A percentile compares a stretch with the other conserved stretches of the same genome.
These are phyloP conservation scores for Trichoderma koningiopsis DNA, from an alignment of 2,329 filamentous ascomycete species.

Conservation along the genomic window DNA sequence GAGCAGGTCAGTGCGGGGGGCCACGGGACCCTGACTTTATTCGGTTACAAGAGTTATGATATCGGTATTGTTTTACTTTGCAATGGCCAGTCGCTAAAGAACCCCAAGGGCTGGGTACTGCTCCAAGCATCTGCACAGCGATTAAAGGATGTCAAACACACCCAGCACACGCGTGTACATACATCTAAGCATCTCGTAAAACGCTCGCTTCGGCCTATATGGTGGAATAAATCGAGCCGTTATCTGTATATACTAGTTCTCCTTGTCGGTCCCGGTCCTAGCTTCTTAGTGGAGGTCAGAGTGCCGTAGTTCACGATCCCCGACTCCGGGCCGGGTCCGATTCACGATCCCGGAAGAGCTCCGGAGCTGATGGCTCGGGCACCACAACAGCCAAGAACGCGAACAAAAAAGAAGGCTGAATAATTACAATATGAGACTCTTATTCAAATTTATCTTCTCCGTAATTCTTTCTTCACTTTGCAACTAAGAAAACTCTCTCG, in stretches of 20 bases:
- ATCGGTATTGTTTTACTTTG: neutral
- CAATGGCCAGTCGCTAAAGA: neutral
- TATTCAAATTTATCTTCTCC: too few species aligned
- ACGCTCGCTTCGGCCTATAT: neutral
- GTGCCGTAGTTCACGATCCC: conserved; percentile 6
- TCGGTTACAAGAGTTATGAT: neutral
- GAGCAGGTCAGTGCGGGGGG: neutral
- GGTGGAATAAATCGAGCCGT: neutral
- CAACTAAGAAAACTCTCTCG: neutral
- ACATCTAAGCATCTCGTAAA: neutral
- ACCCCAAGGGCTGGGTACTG: neutral
- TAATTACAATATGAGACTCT: too few species aligned
- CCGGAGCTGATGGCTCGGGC: neutral
- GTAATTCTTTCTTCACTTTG: neutral
- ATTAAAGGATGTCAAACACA: neutral
- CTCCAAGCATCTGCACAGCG: neutral
- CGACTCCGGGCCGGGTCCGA: conserved; percentile 1
- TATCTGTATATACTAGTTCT: neutral
- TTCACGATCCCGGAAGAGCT: neutral
- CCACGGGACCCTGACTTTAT: neutral
- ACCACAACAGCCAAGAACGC: neutral
- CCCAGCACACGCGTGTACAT: neutral
- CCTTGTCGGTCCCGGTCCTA: neutral
- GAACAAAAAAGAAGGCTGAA: neutral
- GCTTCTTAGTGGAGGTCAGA: neutral